phyloP scores from a whole-genome alignment of 805 yeast genomes.

The Starmerella powellii region DNA sequence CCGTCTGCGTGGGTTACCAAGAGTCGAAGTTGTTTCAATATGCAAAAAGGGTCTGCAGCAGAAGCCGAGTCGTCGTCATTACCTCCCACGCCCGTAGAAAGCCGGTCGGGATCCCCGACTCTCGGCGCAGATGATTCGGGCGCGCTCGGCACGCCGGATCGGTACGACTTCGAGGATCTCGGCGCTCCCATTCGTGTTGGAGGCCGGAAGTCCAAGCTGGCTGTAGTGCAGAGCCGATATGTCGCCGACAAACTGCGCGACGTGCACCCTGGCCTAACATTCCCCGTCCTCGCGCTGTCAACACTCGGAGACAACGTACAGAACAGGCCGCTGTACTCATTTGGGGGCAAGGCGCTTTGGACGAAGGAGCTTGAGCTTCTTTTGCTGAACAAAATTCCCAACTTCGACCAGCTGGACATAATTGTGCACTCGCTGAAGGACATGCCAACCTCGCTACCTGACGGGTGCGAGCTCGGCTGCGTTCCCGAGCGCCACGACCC shows the following conservation, averaged over 20 bases:
- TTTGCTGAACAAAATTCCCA: constrained; percentile 45
- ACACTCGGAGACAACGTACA: constrained; percentile 88
- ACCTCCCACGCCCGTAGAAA: constrained; percentile 14
- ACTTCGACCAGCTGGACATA: constrained; percentile 63
- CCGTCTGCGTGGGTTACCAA: too few relatives aligned
- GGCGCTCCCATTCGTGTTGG: constrained; percentile 40
- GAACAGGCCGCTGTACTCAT: constrained; percentile 74
- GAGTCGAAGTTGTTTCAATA: too few relatives aligned
- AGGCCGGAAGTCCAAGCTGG: constrained; percentile 78
- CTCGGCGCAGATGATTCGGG: background rate
- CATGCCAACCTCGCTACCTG: constrained; percentile 79
- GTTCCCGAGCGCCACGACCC: constrained; percentile 83
- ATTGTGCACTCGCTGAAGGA: constrained; percentile 92
- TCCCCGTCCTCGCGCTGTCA: constrained; percentile 65
- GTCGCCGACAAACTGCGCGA: constrained; percentile 50
- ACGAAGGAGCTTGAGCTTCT: constrained; percentile 85
- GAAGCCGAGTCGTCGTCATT: background rate
- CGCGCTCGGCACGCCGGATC: constrained; percentile 24
- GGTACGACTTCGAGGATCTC: constrained; percentile 23
- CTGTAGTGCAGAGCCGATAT: constrained; percentile 72
- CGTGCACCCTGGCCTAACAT: constrained; percentile 51
- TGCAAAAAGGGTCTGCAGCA: background rate
- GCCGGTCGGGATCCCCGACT: constrained; percentile 6
- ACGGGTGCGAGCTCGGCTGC: constrained; percentile 80
- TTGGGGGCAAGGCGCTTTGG: constrained; percentile 96